A percentile compares a stretch with the other conserved stretches of the same genome.
phyloP scores from a whole-genome alignment of 805 yeast genomes.

The Clavispora fructus region DNA sequence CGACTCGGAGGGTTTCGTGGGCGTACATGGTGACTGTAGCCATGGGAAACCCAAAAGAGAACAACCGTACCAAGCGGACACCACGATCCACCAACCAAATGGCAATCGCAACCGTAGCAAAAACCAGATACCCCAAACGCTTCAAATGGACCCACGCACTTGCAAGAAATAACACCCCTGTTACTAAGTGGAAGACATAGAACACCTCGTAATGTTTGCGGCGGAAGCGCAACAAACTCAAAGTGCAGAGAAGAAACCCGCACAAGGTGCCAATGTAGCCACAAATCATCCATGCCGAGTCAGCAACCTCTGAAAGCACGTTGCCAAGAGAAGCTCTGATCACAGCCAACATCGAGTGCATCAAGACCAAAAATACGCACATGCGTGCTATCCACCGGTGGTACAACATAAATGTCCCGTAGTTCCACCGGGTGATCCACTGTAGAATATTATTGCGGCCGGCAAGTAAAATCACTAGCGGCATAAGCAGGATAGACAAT shows the following conservation, averaged over 20 bases:
- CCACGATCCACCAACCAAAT: constrained; percentile 54
- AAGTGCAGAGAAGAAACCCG: constrained; percentile 10
- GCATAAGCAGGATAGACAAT: constrained; percentile 7
- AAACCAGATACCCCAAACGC: constrained; percentile 21
- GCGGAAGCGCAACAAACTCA: constrained; percentile 15
- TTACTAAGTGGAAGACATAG: constrained; percentile 16
- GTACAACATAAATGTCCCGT: constrained; percentile 10
- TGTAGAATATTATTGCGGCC: constrained; percentile 16
- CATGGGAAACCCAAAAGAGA: constrained; percentile 29
- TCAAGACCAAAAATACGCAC: constrained; percentile 9
- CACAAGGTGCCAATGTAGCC: constrained; percentile 9
- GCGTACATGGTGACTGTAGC: constrained; percentile 31
- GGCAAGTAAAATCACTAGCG: constrained; percentile 12
- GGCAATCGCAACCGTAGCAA: constrained; percentile 46
- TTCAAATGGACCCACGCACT: constrained; percentile 16
- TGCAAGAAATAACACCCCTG: constrained; percentile 17
- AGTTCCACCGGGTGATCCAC: constrained; percentile 15
- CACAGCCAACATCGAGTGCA: constrained; percentile 6
- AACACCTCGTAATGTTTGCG: constrained; percentile 20
- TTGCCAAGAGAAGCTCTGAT: constrained; percentile 3
- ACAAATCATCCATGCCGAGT: constrained; percentile 7
- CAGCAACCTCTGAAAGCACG: constrained; percentile 1
- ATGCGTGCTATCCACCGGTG: constrained; percentile 15
- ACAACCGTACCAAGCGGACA: constrained; percentile 26
- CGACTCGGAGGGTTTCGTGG: constrained; percentile 44